Evolutionary conservation across 2,329 filamentous ascomycete species (phyloP).

Genomic region (Botryotinia calthae): DNA sequence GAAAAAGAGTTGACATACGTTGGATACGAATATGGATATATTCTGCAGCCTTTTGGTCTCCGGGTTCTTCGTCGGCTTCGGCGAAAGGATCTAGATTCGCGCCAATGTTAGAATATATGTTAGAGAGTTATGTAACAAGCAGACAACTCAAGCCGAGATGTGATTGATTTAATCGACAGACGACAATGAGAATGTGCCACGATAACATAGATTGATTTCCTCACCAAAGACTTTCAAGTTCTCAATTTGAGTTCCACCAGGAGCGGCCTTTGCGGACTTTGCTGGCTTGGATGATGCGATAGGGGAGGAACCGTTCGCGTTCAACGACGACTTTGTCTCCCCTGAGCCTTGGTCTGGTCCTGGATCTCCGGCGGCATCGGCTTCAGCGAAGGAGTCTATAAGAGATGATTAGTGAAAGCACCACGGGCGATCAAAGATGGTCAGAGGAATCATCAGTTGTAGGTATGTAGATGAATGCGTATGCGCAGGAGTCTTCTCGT

Average conservation of each 20-base stretch:
- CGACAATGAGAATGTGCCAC: conserved; percentile 26
- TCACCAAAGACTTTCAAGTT: conserved; percentile 23
- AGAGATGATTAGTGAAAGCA: conserved; percentile 11
- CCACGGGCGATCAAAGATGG: not conserved
- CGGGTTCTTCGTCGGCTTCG: conserved; percentile 99
- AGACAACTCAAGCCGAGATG: not conserved
- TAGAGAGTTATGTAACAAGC: not conserved
- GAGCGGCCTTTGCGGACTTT: conserved; percentile 14
- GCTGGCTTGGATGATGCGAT: not conserved
- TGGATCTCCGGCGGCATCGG: conserved; percentile 23
- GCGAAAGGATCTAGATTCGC: conserved; percentile 90
- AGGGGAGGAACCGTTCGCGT: conserved; percentile 11
- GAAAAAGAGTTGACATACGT: conserved; percentile 60
- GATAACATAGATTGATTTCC: not conserved
- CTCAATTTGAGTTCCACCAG: conserved; percentile 19
- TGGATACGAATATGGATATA: conserved; percentile 99
- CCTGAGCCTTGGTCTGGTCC: conserved; percentile 20
- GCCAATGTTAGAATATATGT: not conserved
- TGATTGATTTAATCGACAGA: conserved; percentile 27
- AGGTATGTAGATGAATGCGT: not conserved
- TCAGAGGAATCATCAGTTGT: not conserved
- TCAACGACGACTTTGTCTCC: conserved; percentile 12
- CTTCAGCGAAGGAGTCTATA: conserved; percentile 21
- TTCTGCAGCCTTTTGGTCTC: conserved; percentile 90
- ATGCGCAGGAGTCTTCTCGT: not conserved